Base-by-base conservation (phyloP, 2,329 filamentous ascomycete species). In the Pyrenophora tritici-repentis region DNA sequence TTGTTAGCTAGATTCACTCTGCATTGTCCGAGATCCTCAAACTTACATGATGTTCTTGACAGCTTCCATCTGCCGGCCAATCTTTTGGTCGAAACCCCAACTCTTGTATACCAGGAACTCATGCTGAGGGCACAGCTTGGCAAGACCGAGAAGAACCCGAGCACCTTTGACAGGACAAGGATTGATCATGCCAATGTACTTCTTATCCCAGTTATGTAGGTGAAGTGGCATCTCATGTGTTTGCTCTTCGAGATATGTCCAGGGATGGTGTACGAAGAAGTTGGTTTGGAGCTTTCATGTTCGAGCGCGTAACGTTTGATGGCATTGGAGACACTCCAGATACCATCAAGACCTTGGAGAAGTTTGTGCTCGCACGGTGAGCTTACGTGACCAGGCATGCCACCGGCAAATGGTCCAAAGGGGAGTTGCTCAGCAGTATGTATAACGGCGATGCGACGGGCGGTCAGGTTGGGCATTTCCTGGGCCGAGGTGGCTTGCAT, bases 361-460 rank as follows among this genome's bases (percentile, higher is more conserved):
- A 50, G 47, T 20, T 29, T 40, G 3, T 7, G 13, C 7, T 42
- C 40, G 31, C 40, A 10, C 13, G 26, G 40, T 33, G 40, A 42
- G 26, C 40, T 42, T 42, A 20, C 34, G 10, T 50, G 47, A 8
- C 40, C 40, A 17, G 40, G 34, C 35, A 44, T 42, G 9, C 47
- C 41, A n/a, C 40, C 40, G 26, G 34, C 14, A 33, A 47, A 52
- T 13, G 43, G 38, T 6, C 42, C 43, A 20, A 52, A 52, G 34
- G 43, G 49, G 12, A 52, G 34, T 26, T 52, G 49, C 38, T 46
- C 33, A n/a, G 49, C 44, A 12, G 49, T 43, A 16, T 47, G 37
- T 26, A 52, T 33, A 17, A 46, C n/a, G 1, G 14, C 42, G 20
- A 47, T 18, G 22, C 43, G 49, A 16, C 47, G 34, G 7, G 32